These are phyloP conservation scores for Cyclotella baltica DNA, from an alignment of 108 stramenopile genomes.

Conservation along the genomic window DNA sequence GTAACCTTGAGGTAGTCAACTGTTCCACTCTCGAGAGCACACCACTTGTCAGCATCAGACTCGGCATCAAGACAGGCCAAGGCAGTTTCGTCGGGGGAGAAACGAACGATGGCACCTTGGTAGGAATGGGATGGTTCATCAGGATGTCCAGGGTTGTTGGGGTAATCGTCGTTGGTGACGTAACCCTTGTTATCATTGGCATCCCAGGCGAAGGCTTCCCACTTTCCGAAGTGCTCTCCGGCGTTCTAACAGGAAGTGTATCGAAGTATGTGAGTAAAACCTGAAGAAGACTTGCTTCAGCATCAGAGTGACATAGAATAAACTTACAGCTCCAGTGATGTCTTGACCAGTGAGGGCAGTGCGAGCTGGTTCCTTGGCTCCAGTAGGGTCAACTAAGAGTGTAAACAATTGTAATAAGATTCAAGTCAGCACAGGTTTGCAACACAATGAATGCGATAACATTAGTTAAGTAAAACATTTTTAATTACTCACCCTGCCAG, in stretches of 20 bases:
- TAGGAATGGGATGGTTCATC: constrained; percentile 13
- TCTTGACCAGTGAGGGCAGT: constrained; percentile 20
- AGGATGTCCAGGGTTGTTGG: not conserved
- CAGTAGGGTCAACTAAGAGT: constrained; percentile 21
- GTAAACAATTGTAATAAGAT: too few relatives aligned
- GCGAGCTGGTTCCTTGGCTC: constrained; percentile 15
- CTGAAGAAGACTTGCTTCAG: not conserved
- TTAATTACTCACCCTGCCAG: constrained; percentile 35
- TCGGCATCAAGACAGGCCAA: constrained; percentile 19
- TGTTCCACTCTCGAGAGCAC: constrained; percentile 18
- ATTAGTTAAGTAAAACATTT: not conserved
- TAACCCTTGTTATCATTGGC: constrained; percentile 28
- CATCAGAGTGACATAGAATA: not conserved
- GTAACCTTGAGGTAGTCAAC: constrained; percentile 28
- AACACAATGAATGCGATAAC: not conserved
- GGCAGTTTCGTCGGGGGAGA: constrained; percentile 30
- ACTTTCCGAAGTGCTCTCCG: constrained; percentile 16
- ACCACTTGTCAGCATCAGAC: constrained; percentile 22
- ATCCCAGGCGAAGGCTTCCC: constrained; percentile 27
- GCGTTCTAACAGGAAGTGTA: constrained; percentile 11
- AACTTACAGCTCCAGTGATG: constrained; percentile 24
- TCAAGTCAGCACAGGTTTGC: too few relatives aligned
- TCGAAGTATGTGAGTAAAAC: too few relatives aligned
- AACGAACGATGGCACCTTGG: constrained; percentile 22
- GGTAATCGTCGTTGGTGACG: constrained; percentile 26